These are phyloP conservation scores for Neotropicomus parvogracilis DNA, from an alignment of 1,284 basidiomycete genomes.

Conservation along the genomic window DNA sequence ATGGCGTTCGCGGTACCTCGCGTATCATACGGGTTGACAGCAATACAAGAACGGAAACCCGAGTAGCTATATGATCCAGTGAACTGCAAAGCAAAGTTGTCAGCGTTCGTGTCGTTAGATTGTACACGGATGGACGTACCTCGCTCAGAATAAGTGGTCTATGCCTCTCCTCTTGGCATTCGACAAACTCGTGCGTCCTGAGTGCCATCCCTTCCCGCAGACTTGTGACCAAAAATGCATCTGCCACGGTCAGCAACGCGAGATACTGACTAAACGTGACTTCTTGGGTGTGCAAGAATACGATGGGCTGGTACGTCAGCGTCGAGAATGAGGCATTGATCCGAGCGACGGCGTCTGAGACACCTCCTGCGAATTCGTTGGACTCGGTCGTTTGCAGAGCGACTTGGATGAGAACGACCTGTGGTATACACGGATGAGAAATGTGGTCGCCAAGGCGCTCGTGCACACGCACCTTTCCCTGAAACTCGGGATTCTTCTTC, in stretches of 20 bases:
- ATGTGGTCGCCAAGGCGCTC: rapidly evolving
- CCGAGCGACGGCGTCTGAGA: conserved; percentile 73
- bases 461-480: conserved; percentile 53
- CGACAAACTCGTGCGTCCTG: conserved; percentile 80
- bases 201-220: conserved; percentile 84
- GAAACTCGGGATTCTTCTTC: conserved; percentile 73
- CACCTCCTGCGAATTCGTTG: conserved; percentile 71
- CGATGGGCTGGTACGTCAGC: conserved; percentile 83
- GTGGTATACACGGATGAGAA: background rate
- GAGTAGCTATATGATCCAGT: conserved; percentile 84
- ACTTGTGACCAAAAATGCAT: conserved; percentile 84
- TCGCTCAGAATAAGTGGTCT: conserved; percentile 77
- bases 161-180: conserved; percentile 69
- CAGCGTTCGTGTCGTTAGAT: background rate
- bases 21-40: conserved; percentile 81
- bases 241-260: conserved; percentile 76
- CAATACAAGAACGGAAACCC: conserved; percentile 82
- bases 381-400: conserved; percentile 80
- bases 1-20: conserved; percentile 75
- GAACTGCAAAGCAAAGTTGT: conserved; percentile 47
- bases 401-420: conserved; percentile 83
- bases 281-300: conserved; percentile 85
- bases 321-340: conserved; percentile 83
- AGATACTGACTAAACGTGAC: conserved; percentile 85
- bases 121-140: conserved; percentile 37